phyloP scores from a whole-genome alignment of 805 yeast genomes.

The Candida maltosa region DNA sequence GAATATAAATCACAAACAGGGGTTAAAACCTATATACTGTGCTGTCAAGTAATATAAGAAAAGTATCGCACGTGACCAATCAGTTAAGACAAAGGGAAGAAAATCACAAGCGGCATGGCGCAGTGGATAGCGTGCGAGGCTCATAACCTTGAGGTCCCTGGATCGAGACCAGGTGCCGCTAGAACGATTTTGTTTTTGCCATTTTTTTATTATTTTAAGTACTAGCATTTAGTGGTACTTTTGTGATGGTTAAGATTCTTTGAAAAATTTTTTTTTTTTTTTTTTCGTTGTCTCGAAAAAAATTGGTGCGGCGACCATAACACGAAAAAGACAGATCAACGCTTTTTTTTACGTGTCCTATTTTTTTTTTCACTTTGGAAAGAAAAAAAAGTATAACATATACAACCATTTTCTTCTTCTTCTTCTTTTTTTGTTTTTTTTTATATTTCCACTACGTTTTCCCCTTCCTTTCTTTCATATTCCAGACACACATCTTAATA shows the following conservation, averaged over 20 bases:
- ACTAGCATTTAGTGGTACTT: too few relatives aligned
- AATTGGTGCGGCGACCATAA: too few relatives aligned
- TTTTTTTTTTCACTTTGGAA: not conserved
- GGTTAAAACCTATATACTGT: too few relatives aligned
- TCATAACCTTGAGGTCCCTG: slow-evolving; percentile 97
- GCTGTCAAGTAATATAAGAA: too few relatives aligned
- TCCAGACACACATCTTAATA: not conserved
- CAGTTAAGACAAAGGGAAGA: too few relatives aligned
- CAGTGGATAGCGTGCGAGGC: slow-evolving; percentile 99
- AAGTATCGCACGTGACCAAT: too few relatives aligned
- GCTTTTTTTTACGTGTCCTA: too few relatives aligned
- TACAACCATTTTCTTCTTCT: not conserved
- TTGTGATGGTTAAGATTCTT: too few relatives aligned
- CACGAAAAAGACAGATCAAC: too few relatives aligned
- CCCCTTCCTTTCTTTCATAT: not conserved
- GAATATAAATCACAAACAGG: too few relatives aligned
- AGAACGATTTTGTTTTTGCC: slow-evolving; percentile 21
- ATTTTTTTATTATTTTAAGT: not conserved
- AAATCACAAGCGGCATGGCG: slow-evolving; percentile 96
- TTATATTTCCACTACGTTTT: not conserved
- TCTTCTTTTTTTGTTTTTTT: not conserved
- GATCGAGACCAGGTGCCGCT: slow-evolving; percentile 97
- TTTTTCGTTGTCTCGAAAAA: too few relatives aligned
- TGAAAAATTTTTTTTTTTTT: too few relatives aligned
- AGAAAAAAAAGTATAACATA: not conserved